Conservation (phyloP, 805 yeast species). For the Cyberlindnera mrakii region DNA sequence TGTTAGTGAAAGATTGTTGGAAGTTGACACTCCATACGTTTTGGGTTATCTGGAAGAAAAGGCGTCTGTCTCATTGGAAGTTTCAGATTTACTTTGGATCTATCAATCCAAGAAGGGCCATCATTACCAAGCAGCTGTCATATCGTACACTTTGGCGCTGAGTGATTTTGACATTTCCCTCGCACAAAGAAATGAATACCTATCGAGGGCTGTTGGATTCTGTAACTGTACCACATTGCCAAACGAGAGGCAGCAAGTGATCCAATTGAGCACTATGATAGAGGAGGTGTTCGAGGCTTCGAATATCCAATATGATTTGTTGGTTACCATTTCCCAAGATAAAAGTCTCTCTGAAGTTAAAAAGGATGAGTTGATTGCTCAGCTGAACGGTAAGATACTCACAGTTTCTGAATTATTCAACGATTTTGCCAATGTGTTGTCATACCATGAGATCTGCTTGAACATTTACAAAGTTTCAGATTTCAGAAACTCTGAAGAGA, state of each 20-base stretch:
- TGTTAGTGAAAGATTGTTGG: conserved; percentile 67
- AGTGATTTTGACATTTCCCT: conserved; percentile 67
- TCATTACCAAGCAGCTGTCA: conserved; percentile 78
- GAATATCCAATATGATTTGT: conserved; percentile 58
- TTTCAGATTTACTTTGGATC: conserved; percentile 83
- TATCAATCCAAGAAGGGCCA: conserved; percentile 80
- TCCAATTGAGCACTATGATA: conserved; percentile 59
- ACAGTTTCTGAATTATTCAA: conserved; percentile 78
- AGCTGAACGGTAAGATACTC: conserved; percentile 59
- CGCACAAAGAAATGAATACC: conserved; percentile 73
- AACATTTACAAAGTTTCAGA: conserved; percentile 78
- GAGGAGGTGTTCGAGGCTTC: conserved; percentile 84
- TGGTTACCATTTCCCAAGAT: conserved; percentile 44
- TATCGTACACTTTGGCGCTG: conserved; percentile 64
- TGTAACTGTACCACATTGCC: conserved; percentile 82
- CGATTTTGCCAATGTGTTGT: conserved; percentile 80
- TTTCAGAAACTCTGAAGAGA: conserved; percentile 77
- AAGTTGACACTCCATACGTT: conserved; percentile 76
- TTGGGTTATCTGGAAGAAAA: conserved; percentile 70
- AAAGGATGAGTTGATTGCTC: conserved; percentile 42
- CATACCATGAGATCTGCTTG: conserved; percentile 78
- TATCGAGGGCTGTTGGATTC: conserved; percentile 90
- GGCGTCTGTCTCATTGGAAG: conserved; percentile 54
- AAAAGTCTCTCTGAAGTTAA: conserved; percentile 41
- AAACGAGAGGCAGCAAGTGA: conserved; percentile 67